phyloP scores from a whole-genome alignment of 2,329 filamentous ascomycete species.

The Golovinomyces cichoracearum region DNA sequence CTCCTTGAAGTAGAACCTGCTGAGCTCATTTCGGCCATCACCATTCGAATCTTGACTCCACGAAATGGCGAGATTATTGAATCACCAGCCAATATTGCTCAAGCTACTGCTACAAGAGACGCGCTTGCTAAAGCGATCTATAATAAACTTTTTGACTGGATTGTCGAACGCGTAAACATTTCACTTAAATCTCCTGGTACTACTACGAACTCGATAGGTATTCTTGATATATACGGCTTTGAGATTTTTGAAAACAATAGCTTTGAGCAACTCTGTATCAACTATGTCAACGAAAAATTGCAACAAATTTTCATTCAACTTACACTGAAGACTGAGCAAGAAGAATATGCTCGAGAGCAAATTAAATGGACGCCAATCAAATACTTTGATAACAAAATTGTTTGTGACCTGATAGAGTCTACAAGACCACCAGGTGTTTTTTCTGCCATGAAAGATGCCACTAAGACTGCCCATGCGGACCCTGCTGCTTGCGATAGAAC shows the following conservation, averaged over 20 bases:
- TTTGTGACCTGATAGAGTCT: constrained; percentile 90
- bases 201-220: constrained; percentile 68
- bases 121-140: constrained; percentile 90
- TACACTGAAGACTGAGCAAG: constrained; percentile 86
- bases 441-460: constrained; percentile 88
- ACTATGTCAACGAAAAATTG: constrained; percentile 97
- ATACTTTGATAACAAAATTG: constrained; percentile 98
- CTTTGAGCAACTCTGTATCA: constrained; percentile 97
- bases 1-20: constrained; percentile 65
- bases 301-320: constrained; percentile 98
- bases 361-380: constrained; percentile 98
- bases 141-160: constrained; percentile 96
- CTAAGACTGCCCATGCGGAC: constrained; percentile 92
- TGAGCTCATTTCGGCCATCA: constrained; percentile 65
- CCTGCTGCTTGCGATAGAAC: constrained; percentile 82
- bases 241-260: constrained; percentile 99
- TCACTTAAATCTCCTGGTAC: constrained; percentile 56
- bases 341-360: constrained; percentile 85
- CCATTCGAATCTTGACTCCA: constrained; percentile 56
- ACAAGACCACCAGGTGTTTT: constrained; percentile 76
- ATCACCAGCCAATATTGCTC: constrained; percentile 60
- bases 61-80: constrained; percentile 40
- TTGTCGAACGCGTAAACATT: constrained; percentile 71
- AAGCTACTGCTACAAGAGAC: constrained; percentile 68
- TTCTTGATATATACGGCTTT: constrained; percentile 96